A percentile compares a stretch with the other conserved stretches of the same genome.
These are phyloP conservation scores for Clonostachys solani DNA, from an alignment of 2,329 filamentous ascomycete genomes.

Conservation along the genomic window DNA sequence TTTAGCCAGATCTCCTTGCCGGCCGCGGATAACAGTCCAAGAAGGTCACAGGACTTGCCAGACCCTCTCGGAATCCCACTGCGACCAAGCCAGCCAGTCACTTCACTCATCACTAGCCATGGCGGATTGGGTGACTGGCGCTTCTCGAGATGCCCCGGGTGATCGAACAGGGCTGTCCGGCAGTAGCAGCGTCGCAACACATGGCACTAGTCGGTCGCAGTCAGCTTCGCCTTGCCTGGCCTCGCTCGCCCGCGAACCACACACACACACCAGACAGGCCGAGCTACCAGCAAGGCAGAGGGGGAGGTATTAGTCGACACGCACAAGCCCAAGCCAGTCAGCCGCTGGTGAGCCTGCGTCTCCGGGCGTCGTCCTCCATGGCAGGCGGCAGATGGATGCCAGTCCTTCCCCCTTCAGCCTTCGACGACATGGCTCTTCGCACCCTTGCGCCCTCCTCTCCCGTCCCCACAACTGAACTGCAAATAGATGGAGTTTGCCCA, in stretches of 20 bases:
- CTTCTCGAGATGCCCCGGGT: no score
- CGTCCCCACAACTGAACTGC: background rate
- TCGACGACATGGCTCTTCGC: background rate
- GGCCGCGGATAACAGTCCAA: no score
- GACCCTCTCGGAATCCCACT: conserved; percentile 22
- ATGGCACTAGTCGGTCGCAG: background rate
- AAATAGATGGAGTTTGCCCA: background rate
- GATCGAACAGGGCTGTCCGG: background rate
- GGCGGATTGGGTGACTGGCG: no score
- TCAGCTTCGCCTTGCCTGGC: no score
- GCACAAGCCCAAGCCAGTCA: background rate
- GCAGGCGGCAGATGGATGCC: no score
- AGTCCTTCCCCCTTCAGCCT: background rate
- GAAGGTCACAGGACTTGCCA: conserved; percentile 20
- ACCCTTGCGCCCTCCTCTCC: background rate
- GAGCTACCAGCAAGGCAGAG: no score
- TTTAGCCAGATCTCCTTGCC: no score
- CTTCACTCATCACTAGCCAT: no score
- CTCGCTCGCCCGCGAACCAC: no score
- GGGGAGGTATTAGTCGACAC: background rate
- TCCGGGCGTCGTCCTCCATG: background rate
- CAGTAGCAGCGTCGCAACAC: conserved; percentile 3
- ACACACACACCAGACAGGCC: no score
- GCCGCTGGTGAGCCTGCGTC: background rate
- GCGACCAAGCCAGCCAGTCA: conserved; percentile 1